Conservation (phyloP, 1,139 yeast genomes). For the Debaryomyces sp. region DNA sequence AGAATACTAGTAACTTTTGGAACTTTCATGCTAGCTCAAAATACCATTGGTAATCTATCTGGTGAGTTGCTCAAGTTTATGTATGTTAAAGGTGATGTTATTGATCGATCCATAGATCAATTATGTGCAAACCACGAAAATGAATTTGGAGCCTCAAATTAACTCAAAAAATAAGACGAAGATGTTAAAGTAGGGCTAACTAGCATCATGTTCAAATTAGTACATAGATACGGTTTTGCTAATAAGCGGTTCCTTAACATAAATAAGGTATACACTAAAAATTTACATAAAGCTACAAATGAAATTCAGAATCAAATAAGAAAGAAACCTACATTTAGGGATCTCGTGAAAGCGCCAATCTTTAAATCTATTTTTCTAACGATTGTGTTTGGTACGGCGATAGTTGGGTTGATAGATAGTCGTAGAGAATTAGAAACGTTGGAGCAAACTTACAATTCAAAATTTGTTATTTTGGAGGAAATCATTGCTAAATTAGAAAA, state of each 20-base stretch:
- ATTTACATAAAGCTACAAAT: constrained; percentile 3
- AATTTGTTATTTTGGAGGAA: constrained; percentile 36
- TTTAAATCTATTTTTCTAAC: constrained; percentile 43
- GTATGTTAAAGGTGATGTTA: neutral
- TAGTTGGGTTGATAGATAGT: constrained; percentile 40
- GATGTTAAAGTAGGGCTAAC: neutral
- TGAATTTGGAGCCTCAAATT: neutral
- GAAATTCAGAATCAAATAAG: neutral
- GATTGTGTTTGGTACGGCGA: constrained; percentile 42
- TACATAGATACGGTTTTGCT: neutral
- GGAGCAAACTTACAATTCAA: constrained; percentile 31
- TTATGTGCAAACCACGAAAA: constrained; percentile 4
- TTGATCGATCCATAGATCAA: neutral
- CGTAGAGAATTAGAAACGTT: constrained; percentile 38
- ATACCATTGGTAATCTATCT: neutral
- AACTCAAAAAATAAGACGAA: neutral
- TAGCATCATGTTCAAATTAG: neutral
- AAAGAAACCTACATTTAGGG: constrained; percentile 21
- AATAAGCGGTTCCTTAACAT: neutral
- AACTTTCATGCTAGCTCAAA: constrained; percentile 28
- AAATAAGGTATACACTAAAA: neutral
- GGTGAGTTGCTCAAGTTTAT: neutral
- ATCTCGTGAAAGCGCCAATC: constrained; percentile 32
- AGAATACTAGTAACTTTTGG: constrained; percentile 40
- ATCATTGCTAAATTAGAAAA: constrained; percentile 29